These are phyloP conservation scores for Yarrowia keelungensis DNA, from an alignment of 805 yeast genomes.

Conservation along the genomic window DNA sequence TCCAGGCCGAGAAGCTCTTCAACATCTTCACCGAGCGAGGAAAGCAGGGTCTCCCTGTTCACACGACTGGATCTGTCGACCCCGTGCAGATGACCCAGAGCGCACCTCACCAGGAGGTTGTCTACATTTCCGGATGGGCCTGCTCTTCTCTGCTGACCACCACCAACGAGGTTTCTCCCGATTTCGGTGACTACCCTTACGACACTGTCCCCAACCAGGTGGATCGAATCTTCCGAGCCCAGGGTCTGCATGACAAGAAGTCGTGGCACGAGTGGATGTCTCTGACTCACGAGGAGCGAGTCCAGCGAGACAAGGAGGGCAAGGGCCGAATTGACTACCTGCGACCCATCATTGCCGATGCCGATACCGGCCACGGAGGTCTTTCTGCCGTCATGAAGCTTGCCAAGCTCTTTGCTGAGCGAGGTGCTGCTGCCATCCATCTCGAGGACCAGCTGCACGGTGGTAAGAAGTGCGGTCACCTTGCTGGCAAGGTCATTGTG, in stretches of 20 bases:
- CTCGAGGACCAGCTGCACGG: constrained; percentile 70
- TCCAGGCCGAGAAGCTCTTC: constrained; percentile 62
- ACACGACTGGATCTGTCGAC: constrained; percentile 67
- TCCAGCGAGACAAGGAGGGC: constrained; percentile 44
- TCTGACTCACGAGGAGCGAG: constrained; percentile 45
- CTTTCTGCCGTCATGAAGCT: constrained; percentile 67
- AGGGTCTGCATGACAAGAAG: constrained; percentile 63
- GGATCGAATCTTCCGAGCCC: constrained; percentile 64
- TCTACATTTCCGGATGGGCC: constrained; percentile 69
- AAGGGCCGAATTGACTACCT: constrained; percentile 57
- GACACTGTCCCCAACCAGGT: constrained; percentile 74
- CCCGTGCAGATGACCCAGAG: constrained; percentile 68
- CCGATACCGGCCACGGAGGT: constrained; percentile 73
- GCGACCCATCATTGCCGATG: constrained; percentile 70
- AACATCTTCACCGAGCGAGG: constrained; percentile 54
- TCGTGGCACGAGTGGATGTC: constrained; percentile 54
- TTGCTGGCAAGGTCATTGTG: constrained; percentile 67
- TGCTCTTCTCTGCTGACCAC: constrained; percentile 63
- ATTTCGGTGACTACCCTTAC: constrained; percentile 73
- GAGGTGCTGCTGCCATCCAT: constrained; percentile 72
- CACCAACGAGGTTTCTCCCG: constrained; percentile 69
- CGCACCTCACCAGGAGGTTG: constrained; percentile 59
- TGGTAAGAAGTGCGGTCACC: constrained; percentile 69
- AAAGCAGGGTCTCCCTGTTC: constrained; percentile 56
- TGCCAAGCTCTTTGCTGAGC: constrained; percentile 69